phyloP scores from a whole-genome alignment of 2,329 filamentous ascomycete genomes.

The Thermothelomyces thermophilus region DNA sequence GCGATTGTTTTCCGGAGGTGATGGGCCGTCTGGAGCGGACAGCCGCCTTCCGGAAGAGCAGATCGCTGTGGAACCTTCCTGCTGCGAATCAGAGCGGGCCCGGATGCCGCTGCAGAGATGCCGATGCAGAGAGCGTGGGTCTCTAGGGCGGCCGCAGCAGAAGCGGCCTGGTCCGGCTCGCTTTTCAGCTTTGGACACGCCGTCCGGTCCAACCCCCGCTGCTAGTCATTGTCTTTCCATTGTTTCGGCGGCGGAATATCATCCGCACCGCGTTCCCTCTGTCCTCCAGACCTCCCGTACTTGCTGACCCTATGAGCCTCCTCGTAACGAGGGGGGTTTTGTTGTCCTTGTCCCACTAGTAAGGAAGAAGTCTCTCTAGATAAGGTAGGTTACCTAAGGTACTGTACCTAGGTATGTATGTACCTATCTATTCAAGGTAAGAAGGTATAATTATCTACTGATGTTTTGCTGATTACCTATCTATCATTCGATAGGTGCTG shows the following conservation, averaged over 20 bases:
- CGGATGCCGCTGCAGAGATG: constrained; percentile 13
- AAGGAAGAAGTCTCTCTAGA: no score
- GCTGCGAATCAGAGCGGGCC: constrained; percentile 20
- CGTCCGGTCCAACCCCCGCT: not conserved
- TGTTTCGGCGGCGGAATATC: not conserved
- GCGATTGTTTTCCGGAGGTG: constrained; percentile 10
- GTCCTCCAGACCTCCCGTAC: not conserved
- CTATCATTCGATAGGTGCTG: no score
- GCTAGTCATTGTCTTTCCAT: not conserved
- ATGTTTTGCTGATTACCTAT: no score
- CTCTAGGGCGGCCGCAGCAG: constrained; percentile 15
- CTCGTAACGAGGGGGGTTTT: no score
- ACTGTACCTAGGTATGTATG: no score
- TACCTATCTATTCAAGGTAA: no score
- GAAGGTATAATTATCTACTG: no score
- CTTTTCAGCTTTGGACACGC: not conserved
- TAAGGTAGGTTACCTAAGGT: no score
- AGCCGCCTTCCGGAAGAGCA: constrained; percentile 10
- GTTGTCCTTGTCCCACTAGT: no score
- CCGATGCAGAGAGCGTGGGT: constrained; percentile 16
- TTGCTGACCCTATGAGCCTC: no score
- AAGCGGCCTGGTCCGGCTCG: constrained; percentile 6
- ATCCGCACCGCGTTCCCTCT: not conserved
- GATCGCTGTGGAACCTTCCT: constrained; percentile 16
- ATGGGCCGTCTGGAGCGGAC: constrained; percentile 5